These are phyloP conservation scores for Trichoderma sp. DNA, from an alignment of 2,329 filamentous ascomycete genomes.

Conservation along the genomic window DNA sequence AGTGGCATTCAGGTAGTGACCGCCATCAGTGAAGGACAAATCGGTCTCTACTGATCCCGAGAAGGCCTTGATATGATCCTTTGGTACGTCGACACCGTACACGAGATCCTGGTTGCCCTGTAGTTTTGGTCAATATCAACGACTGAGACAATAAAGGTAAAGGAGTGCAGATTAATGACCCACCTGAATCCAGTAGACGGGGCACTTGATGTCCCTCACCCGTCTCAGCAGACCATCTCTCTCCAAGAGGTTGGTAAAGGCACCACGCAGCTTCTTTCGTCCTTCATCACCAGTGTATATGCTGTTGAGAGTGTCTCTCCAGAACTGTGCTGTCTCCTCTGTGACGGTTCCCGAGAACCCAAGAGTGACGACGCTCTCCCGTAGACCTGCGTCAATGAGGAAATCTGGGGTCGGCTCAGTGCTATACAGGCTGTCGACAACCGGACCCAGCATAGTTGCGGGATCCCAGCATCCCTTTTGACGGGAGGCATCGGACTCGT, in stretches of 20 bases:
- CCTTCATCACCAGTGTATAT: conserved; percentile 51
- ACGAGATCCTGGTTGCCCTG: conserved; percentile 47
- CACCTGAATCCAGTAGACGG: conserved; percentile 53
- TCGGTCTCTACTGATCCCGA: conserved; percentile 44
- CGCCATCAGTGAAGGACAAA: conserved; percentile 43
- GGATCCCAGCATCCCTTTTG: conserved; percentile 49
- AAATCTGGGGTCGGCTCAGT: conserved; percentile 44
- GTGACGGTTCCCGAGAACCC: conserved; percentile 45
- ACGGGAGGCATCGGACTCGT: conserved; percentile 46
- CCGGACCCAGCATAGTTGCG: conserved; percentile 41
- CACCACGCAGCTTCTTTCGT: conserved; percentile 46
- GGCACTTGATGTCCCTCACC: conserved; percentile 47
- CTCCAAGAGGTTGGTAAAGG: conserved; percentile 43
- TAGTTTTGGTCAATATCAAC: background rate
- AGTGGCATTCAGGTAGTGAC: conserved; percentile 50
- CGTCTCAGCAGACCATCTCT: conserved; percentile 48
- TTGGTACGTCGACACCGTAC: conserved; percentile 39
- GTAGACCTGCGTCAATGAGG: conserved; percentile 45
- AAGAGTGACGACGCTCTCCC: conserved; percentile 42
- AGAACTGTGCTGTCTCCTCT: conserved; percentile 41
- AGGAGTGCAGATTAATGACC: background rate
- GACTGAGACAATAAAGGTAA: background rate
- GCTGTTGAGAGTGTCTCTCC: conserved; percentile 43
- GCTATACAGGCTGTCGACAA: conserved; percentile 43
- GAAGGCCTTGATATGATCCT: conserved; percentile 51